Evolutionary conservation across 139 green algal species (phyloP).

Genomic region (Ettlia oleoabundans): DNA sequence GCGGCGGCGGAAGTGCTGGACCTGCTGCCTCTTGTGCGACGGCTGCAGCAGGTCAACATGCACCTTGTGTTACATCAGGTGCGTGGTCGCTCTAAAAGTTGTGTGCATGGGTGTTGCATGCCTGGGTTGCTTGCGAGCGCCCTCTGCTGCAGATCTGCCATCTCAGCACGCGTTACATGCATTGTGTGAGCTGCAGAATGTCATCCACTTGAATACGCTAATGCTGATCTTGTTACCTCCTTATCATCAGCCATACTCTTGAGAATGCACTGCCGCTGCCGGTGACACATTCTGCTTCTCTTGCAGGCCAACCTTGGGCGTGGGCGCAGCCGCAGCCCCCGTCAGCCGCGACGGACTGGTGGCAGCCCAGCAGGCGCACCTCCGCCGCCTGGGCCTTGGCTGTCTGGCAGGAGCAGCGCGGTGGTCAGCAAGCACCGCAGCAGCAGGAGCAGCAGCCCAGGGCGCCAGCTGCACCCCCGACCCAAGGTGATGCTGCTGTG

Average conservation of each 20-base stretch:
- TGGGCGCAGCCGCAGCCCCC: constrained; percentile 11
- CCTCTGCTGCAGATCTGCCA: no score
- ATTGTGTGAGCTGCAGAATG: no score
- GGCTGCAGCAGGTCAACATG: constrained; percentile 16
- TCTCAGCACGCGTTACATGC: no score
- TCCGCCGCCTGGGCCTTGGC: constrained; percentile 4
- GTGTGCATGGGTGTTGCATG: no score
- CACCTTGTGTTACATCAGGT: constrained; percentile 38
- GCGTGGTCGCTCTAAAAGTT: neutral
- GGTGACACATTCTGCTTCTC: no score
- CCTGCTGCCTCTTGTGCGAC: constrained; percentile 21
- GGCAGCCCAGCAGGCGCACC: neutral
- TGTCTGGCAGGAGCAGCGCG: constrained; percentile 13
- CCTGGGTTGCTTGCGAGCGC: no score
- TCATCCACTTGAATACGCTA: no score
- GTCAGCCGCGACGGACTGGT: neutral
- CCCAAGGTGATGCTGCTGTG: no score
- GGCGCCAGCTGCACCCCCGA: constrained; percentile 5
- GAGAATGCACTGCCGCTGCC: neutral
- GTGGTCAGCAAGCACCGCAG: constrained; percentile 35
- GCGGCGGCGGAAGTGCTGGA: neutral
- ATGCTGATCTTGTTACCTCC: no score
- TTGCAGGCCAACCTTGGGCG: constrained; percentile 21
- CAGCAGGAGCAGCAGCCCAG: constrained; percentile 31
- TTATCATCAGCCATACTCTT: neutral